These are phyloP conservation scores for Trypanosoma congolense DNA, from an alignment of 208 protist genomes.

Conservation along the genomic window DNA sequence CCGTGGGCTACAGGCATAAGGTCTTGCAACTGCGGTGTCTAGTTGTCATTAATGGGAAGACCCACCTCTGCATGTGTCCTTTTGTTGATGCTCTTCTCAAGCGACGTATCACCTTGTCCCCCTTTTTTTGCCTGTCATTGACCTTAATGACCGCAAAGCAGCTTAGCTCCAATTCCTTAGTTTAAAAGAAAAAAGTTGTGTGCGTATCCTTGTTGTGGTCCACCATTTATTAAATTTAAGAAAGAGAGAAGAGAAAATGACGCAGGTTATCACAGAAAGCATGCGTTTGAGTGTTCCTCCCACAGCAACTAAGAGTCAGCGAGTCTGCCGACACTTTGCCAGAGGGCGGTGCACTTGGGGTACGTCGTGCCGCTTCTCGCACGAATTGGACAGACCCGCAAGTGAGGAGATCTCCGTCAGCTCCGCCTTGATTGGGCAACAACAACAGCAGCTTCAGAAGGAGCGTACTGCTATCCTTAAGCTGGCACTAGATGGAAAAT, in stretches of 20 bases:
- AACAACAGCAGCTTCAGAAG: constrained; percentile 29
- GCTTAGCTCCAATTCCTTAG: constrained; percentile 12
- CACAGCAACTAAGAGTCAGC: constrained; percentile 21
- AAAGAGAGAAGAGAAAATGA: constrained; percentile 10
- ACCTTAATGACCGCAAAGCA: constrained; percentile 8
- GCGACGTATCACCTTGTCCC: too few species aligned
- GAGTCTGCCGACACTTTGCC: constrained; percentile 41
- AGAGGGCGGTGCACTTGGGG: constrained; percentile 44
- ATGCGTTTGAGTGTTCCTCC: constrained; percentile 21
- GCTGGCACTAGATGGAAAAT: constrained; percentile 25
- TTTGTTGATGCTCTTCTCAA: too few species aligned
- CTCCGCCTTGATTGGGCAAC: constrained; percentile 16
- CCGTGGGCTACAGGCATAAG: too few species aligned
- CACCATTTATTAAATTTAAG: background rate
- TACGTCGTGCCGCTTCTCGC: constrained; percentile 33
- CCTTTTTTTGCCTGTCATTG: background rate
- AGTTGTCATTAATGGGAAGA: too few species aligned
- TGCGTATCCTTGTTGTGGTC: constrained; percentile 6
- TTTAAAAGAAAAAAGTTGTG: constrained; percentile 16
- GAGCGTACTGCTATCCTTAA: constrained; percentile 29
- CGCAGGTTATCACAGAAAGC: constrained; percentile 25
- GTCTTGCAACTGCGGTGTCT: too few species aligned
- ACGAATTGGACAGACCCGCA: constrained; percentile 20
- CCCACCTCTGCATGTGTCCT: too few species aligned
- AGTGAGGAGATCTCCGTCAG: constrained; percentile 15